These are phyloP conservation scores for Coffea canephora DNA, from an alignment of 257 asterid genomes.

Conservation along the genomic window DNA sequence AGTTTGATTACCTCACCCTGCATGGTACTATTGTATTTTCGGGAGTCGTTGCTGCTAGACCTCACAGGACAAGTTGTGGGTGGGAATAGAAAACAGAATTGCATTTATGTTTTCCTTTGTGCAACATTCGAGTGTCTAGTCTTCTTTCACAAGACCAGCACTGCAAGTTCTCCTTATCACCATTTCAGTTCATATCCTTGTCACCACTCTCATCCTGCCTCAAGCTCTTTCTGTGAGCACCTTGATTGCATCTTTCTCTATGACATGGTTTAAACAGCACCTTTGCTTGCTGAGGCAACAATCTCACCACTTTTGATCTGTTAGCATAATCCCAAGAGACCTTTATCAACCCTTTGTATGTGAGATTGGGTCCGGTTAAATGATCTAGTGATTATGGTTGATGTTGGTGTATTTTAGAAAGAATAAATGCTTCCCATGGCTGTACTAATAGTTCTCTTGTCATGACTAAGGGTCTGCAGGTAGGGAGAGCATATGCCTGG, in stretches of 20 bases:
- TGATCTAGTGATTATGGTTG: neutral
- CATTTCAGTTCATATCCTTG: neutral
- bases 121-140: neutral
- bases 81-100: neutral
- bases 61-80: neutral
- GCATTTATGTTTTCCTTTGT: neutral
- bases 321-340: neutral
- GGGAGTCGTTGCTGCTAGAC: neutral
- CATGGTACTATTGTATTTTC: neutral
- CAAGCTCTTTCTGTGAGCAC: neutral
- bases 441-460: neutral
- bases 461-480: neutral
- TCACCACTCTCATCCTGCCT: neutral
- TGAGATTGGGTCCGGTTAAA: neutral
- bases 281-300: neutral
- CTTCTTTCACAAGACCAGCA: neutral
- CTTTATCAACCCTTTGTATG: neutral
- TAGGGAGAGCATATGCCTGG: neutral
- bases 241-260: neutral
- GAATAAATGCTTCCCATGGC: neutral
- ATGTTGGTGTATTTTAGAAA: neutral
- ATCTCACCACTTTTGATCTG: neutral
- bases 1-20: neutral
- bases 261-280: neutral
- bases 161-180: neutral